Conservation (phyloP, 805 yeast genomes). For the Pichia phayaonensis region DNA sequence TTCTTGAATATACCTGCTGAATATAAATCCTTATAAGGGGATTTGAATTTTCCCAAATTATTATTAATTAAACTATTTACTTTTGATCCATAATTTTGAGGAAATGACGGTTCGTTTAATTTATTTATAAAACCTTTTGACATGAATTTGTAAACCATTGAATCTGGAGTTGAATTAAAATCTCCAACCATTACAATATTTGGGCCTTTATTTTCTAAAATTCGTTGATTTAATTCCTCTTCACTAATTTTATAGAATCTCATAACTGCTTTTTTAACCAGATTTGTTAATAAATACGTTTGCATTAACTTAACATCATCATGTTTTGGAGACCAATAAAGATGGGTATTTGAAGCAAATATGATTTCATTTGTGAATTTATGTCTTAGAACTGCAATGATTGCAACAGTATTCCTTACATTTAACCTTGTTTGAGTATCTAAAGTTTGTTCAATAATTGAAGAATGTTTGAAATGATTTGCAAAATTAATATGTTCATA, state of each 20-base stretch:
- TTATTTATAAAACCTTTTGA: conserved; percentile 23
- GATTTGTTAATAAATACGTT: conserved; percentile 36
- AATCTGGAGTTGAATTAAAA: conserved; percentile 44
- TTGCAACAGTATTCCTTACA: conserved; percentile 49
- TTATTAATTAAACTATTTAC: conserved; percentile 8
- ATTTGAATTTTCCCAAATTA: conserved; percentile 16
- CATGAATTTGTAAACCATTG: conserved; percentile 40
- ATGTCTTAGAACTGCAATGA: conserved; percentile 43
- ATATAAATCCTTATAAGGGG: conserved; percentile 24
- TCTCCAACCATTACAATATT: conserved; percentile 48
- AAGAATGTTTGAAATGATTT: conserved; percentile 20
- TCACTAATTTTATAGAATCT: conserved; percentile 12
- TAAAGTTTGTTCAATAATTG: conserved; percentile 26
- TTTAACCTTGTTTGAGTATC: conserved; percentile 32
- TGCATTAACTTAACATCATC: conserved; percentile 50
- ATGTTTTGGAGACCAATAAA: conserved; percentile 49
- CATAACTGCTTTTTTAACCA: conserved; percentile 25
- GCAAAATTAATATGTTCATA: conserved; percentile 29
- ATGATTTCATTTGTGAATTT: conserved; percentile 31
- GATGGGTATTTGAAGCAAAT: conserved; percentile 50
- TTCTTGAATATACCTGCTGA: conserved; percentile 17
- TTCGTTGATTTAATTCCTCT: conserved; percentile 8
- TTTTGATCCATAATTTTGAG: conserved; percentile 13
- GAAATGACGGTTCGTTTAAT: conserved; percentile 15
- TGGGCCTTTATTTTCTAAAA: conserved; percentile 11